Base-by-base conservation (phyloP, 1,284 basidiomycete species). In the Leccinum pachyderme region DNA sequence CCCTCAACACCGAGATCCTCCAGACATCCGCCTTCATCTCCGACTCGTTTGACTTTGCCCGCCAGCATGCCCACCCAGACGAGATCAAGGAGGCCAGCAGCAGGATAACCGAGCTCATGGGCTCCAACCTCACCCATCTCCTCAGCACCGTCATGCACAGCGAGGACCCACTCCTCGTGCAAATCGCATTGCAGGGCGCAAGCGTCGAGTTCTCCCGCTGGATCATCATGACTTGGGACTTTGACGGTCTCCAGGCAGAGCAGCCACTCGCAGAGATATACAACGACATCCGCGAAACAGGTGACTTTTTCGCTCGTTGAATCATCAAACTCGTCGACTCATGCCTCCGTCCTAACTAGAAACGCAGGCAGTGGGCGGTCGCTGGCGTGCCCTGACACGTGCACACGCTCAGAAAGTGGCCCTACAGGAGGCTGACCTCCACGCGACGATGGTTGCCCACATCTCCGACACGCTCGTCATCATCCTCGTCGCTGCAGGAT, bases 331-430 rank as follows among this genome's bases (percentile, higher is more conserved):
- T 11, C 12, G 15, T 18, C 18, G 18, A 18, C 18, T 18, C 18
- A 18, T 18, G 18, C 18, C 18, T 18, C 18, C 1, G 18, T 39
- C 9, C 0, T 39, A 50, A 6, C 15, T 3, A 84, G 82, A 80
- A 61, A 72, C 75, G 32, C 81, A 79, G 63, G 69, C 77, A 0
- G 72, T 82, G 13, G 73, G 79, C 8, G 81, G 80, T 43, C 73
- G 76, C 46, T 84, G 82, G 82, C 74, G 81, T 49, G 72, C 79
- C 28, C 57, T 84, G 54, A 78, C 79, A 47, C 73, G 79, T 54
- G 69, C 68, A 39, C 74, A 82, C 53, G 68, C 75, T 27, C 75
- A 74, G 56, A 65, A 72, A 52, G 66, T 78, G 54, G 62, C 71
- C 8, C 53, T 67, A 4, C 65, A 63, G 7, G 68, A 70, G n/a